phyloP scores from a whole-genome alignment of 257 asterid species.

The Nicotiana benthamiana region DNA sequence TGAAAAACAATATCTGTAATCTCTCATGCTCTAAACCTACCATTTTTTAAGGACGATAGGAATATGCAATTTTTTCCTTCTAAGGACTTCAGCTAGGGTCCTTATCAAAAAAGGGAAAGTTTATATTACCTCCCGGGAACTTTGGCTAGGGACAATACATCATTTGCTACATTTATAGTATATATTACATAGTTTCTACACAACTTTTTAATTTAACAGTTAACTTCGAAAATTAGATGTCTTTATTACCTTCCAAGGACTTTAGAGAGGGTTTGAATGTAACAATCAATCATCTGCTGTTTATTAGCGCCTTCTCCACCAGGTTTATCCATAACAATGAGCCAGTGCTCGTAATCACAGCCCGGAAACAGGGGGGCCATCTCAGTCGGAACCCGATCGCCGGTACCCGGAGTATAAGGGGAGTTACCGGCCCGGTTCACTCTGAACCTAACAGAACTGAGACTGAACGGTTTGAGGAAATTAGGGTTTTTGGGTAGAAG shows the following conservation, averaged over 20 bases:
- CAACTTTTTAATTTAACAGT: background rate
- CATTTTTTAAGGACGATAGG: too few species aligned
- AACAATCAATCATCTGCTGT: slow-evolving; percentile 25
- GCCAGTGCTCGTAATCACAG: slow-evolving; percentile 27
- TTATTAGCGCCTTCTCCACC: slow-evolving; percentile 23
- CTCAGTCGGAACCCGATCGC: slow-evolving; percentile 20
- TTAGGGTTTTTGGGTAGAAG: background rate
- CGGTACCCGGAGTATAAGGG: slow-evolving; percentile 2
- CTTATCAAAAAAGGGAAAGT: too few species aligned
- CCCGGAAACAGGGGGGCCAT: slow-evolving; percentile 22
- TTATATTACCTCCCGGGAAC: background rate
- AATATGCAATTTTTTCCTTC: too few species aligned
- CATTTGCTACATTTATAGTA: background rate
- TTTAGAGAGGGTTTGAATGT: slow-evolving; percentile 23
- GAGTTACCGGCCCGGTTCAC: slow-evolving; percentile 16
- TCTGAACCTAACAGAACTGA: background rate
- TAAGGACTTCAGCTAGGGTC: too few species aligned
- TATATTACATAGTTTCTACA: background rate
- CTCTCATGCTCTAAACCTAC: too few species aligned
- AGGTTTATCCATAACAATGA: slow-evolving; percentile 22
- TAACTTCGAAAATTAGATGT: background rate
- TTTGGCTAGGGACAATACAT: background rate
- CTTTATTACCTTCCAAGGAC: slow-evolving; percentile 19
- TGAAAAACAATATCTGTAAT: too few species aligned
- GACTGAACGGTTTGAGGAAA: background rate